Percentiles rank a stretch among this genome's conserved stretches.
These are phyloP conservation scores for Wickerhamomyces chambardii DNA, from an alignment of 805 yeast genomes.

Conservation along the genomic window DNA sequence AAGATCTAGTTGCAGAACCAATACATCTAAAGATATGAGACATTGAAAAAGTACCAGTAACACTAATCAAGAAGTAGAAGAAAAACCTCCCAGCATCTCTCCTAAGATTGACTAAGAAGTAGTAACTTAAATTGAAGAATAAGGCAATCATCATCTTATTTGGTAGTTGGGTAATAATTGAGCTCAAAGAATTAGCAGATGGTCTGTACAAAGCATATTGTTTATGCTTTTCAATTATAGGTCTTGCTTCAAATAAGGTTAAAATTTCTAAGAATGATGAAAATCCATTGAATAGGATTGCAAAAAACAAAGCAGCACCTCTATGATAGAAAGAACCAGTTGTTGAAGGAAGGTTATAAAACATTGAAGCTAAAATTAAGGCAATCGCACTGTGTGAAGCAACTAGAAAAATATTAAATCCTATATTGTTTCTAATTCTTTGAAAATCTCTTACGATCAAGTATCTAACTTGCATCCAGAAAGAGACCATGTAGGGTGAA, in stretches of 20 bases:
- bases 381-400: conserved; percentile 43
- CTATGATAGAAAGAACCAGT: conserved; percentile 45
- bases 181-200: conserved; percentile 48
- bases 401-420: conserved; percentile 31
- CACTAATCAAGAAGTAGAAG: conserved; percentile 36
- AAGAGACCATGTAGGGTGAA: conserved; percentile 47
- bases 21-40: conserved; percentile 45
- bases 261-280: conserved; percentile 51
- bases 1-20: conserved; percentile 37
- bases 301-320: conserved; percentile 61
- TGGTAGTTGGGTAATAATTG: conserved; percentile 42
- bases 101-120: conserved; percentile 45
- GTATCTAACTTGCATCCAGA: conserved; percentile 39
- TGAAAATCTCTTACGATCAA: conserved; percentile 35
- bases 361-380: conserved; percentile 46
- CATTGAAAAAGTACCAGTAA: conserved; percentile 38
- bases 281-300: conserved; percentile 53
- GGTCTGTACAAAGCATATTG: conserved; percentile 50
- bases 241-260: conserved; percentile 45
- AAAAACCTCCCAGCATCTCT: conserved; percentile 46
- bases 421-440: conserved; percentile 41
- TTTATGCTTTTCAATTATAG: conserved; percentile 51
- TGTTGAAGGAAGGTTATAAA: conserved; percentile 34
- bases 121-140: conserved; percentile 38
- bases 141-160: conserved; percentile 33